Conservation (phyloP, 2,329 filamentous ascomycete genomes). For the Fusarium agapanthi region DNA sequence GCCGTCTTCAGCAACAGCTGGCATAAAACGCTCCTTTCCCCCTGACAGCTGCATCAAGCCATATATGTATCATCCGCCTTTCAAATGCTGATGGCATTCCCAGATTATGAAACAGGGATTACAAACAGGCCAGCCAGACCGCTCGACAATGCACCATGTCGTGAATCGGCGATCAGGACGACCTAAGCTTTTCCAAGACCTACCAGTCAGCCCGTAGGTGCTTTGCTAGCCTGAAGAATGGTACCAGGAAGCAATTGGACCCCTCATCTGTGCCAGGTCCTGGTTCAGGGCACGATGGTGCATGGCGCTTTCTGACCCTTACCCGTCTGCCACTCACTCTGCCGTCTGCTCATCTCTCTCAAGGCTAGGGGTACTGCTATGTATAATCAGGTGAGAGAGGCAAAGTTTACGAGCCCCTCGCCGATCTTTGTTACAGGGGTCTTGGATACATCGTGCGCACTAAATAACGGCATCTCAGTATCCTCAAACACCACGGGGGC, state of each 20-base stretch:
- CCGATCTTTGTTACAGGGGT: slow-evolving; percentile 6
- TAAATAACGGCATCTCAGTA: background rate
- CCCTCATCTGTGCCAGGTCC: slow-evolving; percentile 21
- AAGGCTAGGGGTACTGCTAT: background rate
- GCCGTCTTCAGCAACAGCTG: background rate
- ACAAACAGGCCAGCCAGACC: slow-evolving; percentile 25
- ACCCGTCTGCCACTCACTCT: background rate
- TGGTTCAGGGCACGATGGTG: slow-evolving; percentile 15
- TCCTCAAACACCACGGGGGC: background rate
- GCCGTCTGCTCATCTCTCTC: background rate
- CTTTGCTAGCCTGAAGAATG: slow-evolving; percentile 17
- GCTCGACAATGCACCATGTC: slow-evolving; percentile 18
- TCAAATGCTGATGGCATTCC: background rate
- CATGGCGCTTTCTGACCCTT: slow-evolving; percentile 2
- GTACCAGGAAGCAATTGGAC: slow-evolving; percentile 3
- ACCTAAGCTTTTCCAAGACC: background rate
- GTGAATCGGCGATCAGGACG: slow-evolving; percentile 36
- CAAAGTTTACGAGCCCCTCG: slow-evolving; percentile 20
- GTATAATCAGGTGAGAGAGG: slow-evolving; percentile 25
- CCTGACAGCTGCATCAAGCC: background rate
- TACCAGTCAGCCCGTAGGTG: slow-evolving; percentile 5
- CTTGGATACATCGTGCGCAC: background rate
- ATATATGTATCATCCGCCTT: background rate
- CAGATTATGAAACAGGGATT: slow-evolving; percentile 2
- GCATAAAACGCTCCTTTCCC: background rate